Evolutionary conservation across 1,139 yeast genomes (phyloP).

Genomic region (Debaryomyces coudertii): DNA sequence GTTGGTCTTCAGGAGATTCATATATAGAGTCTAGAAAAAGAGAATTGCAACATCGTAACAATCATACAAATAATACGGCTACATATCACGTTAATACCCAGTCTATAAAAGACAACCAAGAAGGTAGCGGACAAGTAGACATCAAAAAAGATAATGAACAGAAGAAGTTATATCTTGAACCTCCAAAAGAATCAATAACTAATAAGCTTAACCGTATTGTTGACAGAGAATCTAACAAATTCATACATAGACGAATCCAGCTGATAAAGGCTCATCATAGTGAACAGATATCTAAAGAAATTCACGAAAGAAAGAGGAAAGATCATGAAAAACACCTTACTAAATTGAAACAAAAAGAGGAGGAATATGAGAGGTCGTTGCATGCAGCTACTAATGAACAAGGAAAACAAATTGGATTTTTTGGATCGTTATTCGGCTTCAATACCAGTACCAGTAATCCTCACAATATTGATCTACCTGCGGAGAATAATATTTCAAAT

Average conservation of each 20-base stretch:
- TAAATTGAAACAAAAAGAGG: conserved; percentile 43
- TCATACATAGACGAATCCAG: conserved; percentile 45
- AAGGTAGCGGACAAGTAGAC: conserved; percentile 8
- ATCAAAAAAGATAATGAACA: conserved; percentile 11
- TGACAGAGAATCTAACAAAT: conserved; percentile 42
- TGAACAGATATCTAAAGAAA: conserved; percentile 41
- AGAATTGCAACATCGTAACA: conserved; percentile 23
- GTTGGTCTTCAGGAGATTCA: conserved; percentile 50
- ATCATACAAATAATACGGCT: conserved; percentile 6
- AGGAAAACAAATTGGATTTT: conserved; percentile 29
- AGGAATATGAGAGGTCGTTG: conserved; percentile 41
- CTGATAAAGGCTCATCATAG: conserved; percentile 43
- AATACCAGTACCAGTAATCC: conserved; percentile 11
- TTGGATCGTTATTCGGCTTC: conserved; percentile 33
- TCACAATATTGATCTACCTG: not conserved
- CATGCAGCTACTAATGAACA: conserved; percentile 30
- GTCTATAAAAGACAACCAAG: conserved; percentile 9
- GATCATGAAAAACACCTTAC: conserved; percentile 46
- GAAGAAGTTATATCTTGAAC: conserved; percentile 14
- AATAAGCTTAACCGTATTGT: conserved; percentile 32
- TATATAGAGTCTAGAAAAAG: conserved; percentile 38
- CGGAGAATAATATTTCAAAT: not conserved
- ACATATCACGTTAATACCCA: not conserved
- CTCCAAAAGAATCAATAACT: conserved; percentile 25
- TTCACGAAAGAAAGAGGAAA: conserved; percentile 43